phyloP scores from a whole-genome alignment of 768 basidiomycete genomes.

The Leccinum obscurum region DNA sequence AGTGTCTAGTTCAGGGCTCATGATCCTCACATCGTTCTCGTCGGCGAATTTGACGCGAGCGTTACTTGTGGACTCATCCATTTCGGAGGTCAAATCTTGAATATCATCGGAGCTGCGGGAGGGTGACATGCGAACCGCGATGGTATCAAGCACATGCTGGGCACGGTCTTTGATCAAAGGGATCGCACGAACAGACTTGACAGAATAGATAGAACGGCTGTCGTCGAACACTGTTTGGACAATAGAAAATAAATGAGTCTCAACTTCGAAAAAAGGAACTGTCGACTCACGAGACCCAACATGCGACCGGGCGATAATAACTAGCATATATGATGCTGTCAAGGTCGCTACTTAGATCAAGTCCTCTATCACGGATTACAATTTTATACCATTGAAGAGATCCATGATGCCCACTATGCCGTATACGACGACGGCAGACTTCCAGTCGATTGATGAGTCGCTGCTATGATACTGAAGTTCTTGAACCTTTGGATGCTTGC shows the following conservation, averaged over 20 bases:
- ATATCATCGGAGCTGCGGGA: constrained; percentile 42
- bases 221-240: constrained; percentile 61
- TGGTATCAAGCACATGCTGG: constrained; percentile 45
- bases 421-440: constrained; percentile 58
- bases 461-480: constrained; percentile 42
- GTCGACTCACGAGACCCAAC: constrained; percentile 62
- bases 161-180: constrained; percentile 72
- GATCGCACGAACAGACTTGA: constrained; percentile 70
- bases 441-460: constrained; percentile 50
- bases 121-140: constrained; percentile 52
- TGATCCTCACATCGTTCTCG: constrained; percentile 45
- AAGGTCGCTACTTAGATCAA: constrained; percentile 16
- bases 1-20: constrained; percentile 36
- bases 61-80: constrained; percentile 14
- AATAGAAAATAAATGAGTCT: constrained; percentile 4
- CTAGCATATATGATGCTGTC: constrained; percentile 73
- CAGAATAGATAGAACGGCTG: constrained; percentile 58
- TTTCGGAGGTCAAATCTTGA: constrained; percentile 18
- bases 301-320: constrained; percentile 61
- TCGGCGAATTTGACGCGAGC: constrained; percentile 56
- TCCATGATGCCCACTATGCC: constrained; percentile 77
- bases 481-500: constrained; percentile 53
- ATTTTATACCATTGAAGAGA: constrained; percentile 60
- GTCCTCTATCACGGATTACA: neutral
- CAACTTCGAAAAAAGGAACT: constrained; percentile 1